Percentiles rank a stretch among this genome's conserved stretches.
phyloP scores from a whole-genome alignment of 805 yeast genomes.

The Saccharomycopsis sp. region DNA sequence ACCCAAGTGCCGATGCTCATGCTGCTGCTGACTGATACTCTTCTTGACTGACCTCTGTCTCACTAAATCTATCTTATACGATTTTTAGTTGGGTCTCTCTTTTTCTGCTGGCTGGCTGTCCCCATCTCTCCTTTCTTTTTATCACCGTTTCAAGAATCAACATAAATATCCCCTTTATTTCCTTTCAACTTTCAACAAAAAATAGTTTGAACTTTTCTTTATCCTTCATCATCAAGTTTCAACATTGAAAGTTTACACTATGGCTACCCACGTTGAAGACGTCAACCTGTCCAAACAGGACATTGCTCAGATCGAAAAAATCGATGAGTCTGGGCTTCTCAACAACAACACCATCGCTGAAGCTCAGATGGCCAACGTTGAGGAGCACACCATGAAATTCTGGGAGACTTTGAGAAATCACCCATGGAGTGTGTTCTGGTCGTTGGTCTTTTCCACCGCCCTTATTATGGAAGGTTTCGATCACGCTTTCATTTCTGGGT shows the following conservation, averaged over 20 bases:
- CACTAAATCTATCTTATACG: too few species aligned
- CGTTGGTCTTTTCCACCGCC: slow-evolving; percentile 31
- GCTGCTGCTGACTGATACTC: too few species aligned
- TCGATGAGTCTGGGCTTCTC: neutral
- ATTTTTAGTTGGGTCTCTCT: too few species aligned
- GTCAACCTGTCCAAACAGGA: neutral
- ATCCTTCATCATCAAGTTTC: slow-evolving; percentile 7
- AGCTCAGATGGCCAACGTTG: neutral
- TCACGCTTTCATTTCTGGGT: slow-evolving; percentile 21
- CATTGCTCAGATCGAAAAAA: neutral
- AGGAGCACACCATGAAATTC: neutral
- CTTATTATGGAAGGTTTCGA: slow-evolving; percentile 26
- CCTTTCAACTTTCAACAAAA: too few species aligned
- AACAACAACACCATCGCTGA: neutral
- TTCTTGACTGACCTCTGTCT: too few species aligned
- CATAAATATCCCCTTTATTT: too few species aligned
- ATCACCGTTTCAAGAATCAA: too few species aligned
- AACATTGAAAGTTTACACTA: too few species aligned
- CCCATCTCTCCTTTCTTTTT: too few species aligned
- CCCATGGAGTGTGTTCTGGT: too few species aligned
- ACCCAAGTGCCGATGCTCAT: too few species aligned
- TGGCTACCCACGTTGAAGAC: neutral
- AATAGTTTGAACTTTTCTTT: slow-evolving; percentile 4
- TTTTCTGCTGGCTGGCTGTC: too few species aligned
- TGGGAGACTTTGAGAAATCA: neutral